Base-by-base conservation (phyloP, 169 alveolate species). In the Plasmodium sp. region DNA sequence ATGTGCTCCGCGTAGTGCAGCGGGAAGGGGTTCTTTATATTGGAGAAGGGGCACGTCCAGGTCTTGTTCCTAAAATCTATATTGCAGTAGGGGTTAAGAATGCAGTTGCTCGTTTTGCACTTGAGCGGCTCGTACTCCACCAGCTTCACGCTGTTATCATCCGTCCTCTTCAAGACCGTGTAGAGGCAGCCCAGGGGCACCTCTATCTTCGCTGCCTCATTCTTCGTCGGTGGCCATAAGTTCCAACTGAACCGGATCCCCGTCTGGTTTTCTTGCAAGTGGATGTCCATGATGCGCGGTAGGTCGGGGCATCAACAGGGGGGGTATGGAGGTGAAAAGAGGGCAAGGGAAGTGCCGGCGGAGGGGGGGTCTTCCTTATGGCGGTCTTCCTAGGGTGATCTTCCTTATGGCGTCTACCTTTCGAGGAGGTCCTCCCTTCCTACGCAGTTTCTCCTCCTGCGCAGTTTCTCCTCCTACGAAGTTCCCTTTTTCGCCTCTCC, bases 191-290 rank as follows among this genome's bases (percentile, higher is more conserved):
- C 99, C 79, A 99, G 92, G 0, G 99, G 99, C 85, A 99, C 98
- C 67, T 98, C 99, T 33, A 98, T 98, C 95, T 99, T 96, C 72
- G 99, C 98, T 34, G 98, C 99, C 86, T 98, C 99, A 27, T 97
- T 97, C 77, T 98, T 98, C 67, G 99, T 98, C 67, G 99, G 97
- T 9, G 99, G 99, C 98, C 99, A 98, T 48, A 98, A 96, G 84
- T 99, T 98, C 99, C 99, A 99, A 81, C 99, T 98, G 97, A 99
- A 98, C 74, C 99, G 97, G 73, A 99, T 96, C 31, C 99, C 99
- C 84, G 99, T 98, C 74, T 96, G 97, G 72, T 96, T 95, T 95
- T 98, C 99, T 79, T 96, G 97, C 83, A 95, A 95, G 83, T 95
- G 97, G 51, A 94, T 96, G 56, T 97, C 98, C 98, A 96, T 97